Base-by-base conservation (phyloP, 164 flowering plant genomes). In the Aristolochia contorta region DNA sequence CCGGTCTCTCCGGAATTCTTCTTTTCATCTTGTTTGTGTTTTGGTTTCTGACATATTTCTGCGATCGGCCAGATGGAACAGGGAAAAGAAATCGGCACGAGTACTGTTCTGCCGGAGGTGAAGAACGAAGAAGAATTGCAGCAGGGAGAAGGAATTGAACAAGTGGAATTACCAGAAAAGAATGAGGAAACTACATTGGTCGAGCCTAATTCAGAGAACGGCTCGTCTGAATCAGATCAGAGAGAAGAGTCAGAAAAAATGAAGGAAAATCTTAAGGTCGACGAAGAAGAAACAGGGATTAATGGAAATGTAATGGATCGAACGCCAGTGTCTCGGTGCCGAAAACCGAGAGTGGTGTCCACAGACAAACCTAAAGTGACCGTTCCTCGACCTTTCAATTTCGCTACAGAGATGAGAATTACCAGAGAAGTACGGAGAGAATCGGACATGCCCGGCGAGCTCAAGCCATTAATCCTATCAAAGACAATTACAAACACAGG, bases 381-480 rank as follows among this genome's bases (percentile, higher is more conserved):
- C 4, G 58, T 71, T 7, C 74, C 74, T 56, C 67, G 52, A 37
- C 68, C 74, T 23, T 67, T 71, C 59, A 43, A 54, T 43, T 60
- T 71, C 56, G 71, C 61, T 1, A 71, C 74, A 12, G 74, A 71
- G 46, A 67, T 25, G 47, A 67, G 74, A 60, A 59, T 37, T 65
- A 41, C 61, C 6, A 48, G 65, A 57, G 65, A 67, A 46, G 56
- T 65, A 45, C 64, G 49, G 1, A 27, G 64, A 20, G 57, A 52
- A 21, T 56, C 57, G 5, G 22, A 47, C 55, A 52, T 9, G 32
- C 33, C n/a, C 24, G 12, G 43, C 9, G 43, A 37, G 43, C 22
- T 14, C 43, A 59, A 41, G 37, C 64, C 46, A 32, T n/a, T n/a
- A n/a, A 45, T 18, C 47, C 45, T 19, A 41, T 57, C 37, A 66